phyloP scores from a whole-genome alignment of 805 yeast genomes.

The Starmerella lactis-condensi region DNA sequence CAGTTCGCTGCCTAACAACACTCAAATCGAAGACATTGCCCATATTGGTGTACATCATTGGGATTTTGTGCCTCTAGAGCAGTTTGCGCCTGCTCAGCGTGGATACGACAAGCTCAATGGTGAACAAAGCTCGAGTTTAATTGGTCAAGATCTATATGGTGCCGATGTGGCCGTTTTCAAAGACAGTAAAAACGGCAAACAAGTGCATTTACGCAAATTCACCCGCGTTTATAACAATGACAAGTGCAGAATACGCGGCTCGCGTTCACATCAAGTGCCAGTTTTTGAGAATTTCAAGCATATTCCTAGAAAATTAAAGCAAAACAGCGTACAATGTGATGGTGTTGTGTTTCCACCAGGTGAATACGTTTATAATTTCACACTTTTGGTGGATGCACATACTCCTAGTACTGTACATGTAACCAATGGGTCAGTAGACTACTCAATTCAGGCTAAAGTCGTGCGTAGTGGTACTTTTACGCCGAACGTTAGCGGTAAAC shows the following conservation, averaged over 20 bases:
- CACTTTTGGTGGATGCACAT: constrained; percentile 57
- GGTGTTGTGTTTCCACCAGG: constrained; percentile 43
- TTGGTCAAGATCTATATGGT: constrained; percentile 21
- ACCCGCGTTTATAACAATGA: constrained; percentile 9
- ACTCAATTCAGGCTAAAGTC: constrained; percentile 40
- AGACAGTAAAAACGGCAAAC: constrained; percentile 10
- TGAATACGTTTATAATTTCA: constrained; percentile 68
- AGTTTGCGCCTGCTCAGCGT: constrained; percentile 13
- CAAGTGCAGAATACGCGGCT: constrained; percentile 9
- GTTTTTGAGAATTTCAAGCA: constrained; percentile 12
- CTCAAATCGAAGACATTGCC: constrained; percentile 21
- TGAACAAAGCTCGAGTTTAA: constrained; percentile 17
- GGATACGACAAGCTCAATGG: constrained; percentile 6
- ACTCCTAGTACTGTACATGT: constrained; percentile 54
- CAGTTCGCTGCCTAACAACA: constrained; percentile 15
- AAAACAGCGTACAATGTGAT: constrained; percentile 11
- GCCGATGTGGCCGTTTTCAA: constrained; percentile 20
- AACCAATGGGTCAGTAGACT: constrained; percentile 55
- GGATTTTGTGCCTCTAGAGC: constrained; percentile 21
- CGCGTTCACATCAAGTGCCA: constrained; percentile 11
- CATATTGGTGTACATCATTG: constrained; percentile 21
- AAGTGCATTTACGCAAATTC: constrained; percentile 10
- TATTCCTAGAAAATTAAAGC: constrained; percentile 15
- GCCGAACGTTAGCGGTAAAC: constrained; percentile 39
- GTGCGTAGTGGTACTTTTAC: constrained; percentile 62